Percentiles rank a stretch among this genome's conserved stretches.
Evolutionary conservation across 805 yeast genomes (phyloP).

Genomic region (Zygosaccharomyces lentus): DNA sequence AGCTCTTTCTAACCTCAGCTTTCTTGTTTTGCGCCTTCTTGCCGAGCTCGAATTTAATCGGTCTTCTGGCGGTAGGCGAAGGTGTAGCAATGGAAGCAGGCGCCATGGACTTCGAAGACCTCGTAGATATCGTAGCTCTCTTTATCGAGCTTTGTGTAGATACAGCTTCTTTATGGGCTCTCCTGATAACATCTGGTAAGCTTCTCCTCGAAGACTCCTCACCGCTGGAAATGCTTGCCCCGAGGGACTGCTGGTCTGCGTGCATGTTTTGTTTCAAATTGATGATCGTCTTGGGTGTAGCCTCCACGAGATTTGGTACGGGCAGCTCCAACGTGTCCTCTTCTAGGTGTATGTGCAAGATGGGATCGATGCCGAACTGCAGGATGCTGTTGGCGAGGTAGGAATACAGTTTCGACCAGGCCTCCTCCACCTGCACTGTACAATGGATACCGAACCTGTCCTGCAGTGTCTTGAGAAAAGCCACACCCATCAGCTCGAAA

Average conservation of each 20-base stretch:
- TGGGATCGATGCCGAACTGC: slow-evolving; percentile 45
- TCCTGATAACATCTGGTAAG: neutral
- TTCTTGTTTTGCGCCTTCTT: slow-evolving; percentile 1
- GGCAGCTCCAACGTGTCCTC: slow-evolving; percentile 23
- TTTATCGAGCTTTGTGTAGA: neutral
- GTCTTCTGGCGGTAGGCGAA: neutral
- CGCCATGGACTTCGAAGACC: neutral
- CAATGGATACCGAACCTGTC: slow-evolving; percentile 54
- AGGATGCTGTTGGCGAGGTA: slow-evolving; percentile 64
- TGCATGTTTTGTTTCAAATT: slow-evolving; percentile 1
- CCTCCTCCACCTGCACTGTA: slow-evolving; percentile 56
- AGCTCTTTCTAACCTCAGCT: slow-evolving; percentile 1
- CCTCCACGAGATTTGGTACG: slow-evolving; percentile 18
- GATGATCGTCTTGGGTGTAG: slow-evolving; percentile 12
- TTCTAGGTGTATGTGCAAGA: slow-evolving; percentile 29
- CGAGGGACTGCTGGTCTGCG: neutral
- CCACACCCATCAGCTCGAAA: slow-evolving; percentile 70
- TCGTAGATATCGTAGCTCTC: neutral
- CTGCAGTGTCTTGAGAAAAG: slow-evolving; percentile 61
- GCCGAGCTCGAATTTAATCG: neutral
- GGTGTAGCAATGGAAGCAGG: neutral
- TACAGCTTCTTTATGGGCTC: neutral
- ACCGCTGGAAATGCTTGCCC: slow-evolving; percentile 1
- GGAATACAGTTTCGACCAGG: slow-evolving; percentile 67
- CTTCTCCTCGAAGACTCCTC: neutral